These are phyloP conservation scores for Huntiella omanensis DNA, from an alignment of 2,329 filamentous ascomycete species.

Conservation along the genomic window DNA sequence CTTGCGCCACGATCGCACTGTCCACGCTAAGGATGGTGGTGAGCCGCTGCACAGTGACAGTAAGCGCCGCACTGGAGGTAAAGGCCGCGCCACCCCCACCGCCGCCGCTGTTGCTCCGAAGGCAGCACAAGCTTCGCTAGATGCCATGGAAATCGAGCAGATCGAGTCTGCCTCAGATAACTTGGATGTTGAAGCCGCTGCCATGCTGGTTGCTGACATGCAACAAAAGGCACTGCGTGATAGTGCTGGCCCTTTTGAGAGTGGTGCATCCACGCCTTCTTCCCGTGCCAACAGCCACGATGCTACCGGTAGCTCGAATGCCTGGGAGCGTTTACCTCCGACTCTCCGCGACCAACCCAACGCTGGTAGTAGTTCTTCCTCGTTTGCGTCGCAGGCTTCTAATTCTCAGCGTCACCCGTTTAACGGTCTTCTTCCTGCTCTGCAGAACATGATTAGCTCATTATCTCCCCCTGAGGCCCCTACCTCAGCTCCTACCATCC, in stretches of 20 bases:
- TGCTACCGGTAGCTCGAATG: slow-evolving; percentile 51
- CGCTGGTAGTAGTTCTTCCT: slow-evolving; percentile 44
- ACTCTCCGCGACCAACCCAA: slow-evolving; percentile 49
- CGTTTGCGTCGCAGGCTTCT: slow-evolving; percentile 48
- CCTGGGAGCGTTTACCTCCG: slow-evolving; percentile 74
- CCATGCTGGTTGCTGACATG: slow-evolving; percentile 96
- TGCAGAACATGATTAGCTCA: slow-evolving; percentile 56
- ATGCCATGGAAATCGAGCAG: slow-evolving; percentile 74
- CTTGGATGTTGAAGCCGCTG: slow-evolving; percentile 88
- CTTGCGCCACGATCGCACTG: slow-evolving; percentile 90
- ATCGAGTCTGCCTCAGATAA: slow-evolving; percentile 62
- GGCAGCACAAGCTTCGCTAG: slow-evolving; percentile 64
- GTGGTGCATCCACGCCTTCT: slow-evolving; percentile 44
- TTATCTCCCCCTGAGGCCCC: slow-evolving; percentile 35
- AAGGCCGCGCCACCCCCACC: slow-evolving; percentile 27
- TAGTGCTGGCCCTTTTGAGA: slow-evolving; percentile 36
- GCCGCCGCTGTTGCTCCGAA: slow-evolving; percentile 40
- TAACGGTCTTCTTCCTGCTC: slow-evolving; percentile 43
- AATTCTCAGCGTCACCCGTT: slow-evolving; percentile 42
- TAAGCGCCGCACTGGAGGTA: slow-evolving; percentile 61
- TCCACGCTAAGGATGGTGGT: slow-evolving; percentile 95
- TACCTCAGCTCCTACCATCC: slow-evolving; percentile 26
- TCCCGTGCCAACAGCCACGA: slow-evolving; percentile 47
- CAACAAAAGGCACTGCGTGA: slow-evolving; percentile 71
- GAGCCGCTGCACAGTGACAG: slow-evolving; percentile 85